Evolutionary conservation across 139 green algal genomes (phyloP), one percentile per base, ranked within the genome.

Genomic region (Edaphochlamys debaryana): DNA sequence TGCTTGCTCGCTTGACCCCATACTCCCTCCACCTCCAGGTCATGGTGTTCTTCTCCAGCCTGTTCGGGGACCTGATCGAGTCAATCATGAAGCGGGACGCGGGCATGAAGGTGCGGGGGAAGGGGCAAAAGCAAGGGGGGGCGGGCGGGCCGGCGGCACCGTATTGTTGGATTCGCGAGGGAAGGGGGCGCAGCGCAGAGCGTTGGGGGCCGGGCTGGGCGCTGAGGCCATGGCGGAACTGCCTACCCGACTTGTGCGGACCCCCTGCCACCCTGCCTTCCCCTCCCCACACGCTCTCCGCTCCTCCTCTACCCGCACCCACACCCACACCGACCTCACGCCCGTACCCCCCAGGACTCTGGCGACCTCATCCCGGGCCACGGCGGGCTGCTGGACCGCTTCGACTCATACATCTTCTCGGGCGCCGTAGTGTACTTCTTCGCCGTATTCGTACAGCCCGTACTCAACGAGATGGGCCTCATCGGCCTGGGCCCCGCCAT

Each of bases 51-150:
- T 90, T 95, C 66, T 91, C 90, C 58, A 93, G 82, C 67, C 82
- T 99, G n/a, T 98, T 98, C 87, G 98, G 98, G 4, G 98, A 99
- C 86, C 89, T 99, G 48, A 97, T 98, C n/a, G 98, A 99, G 90
- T 96, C 88, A 17, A 94, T 98, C 78, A 98, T 99, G 89, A 99
- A 99, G 92, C 91, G 98, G 7, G 96, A 99, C 38, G 98, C 98
- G 22, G 96, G 95, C 54, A 88, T 99, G 70, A 99, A 99, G 92
- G 92, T 95, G 79, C 29, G 86, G 19, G 38, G 36, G 48, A 19
- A 29, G n/a, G n/a, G n/a, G n/a, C n/a, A n/a, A n/a, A n/a, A n/a
- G n/a, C n/a, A n/a, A n/a, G n/a, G n/a, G n/a, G n/a, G n/a, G n/a
- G n/a, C n/a, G n/a, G n/a, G n/a, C n/a, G n/a, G n/a, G n/a, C n/a